Evolutionary conservation across 2,329 filamentous ascomycete species (phyloP).

Genomic region (Paraphaeosphaeria minitans): DNA sequence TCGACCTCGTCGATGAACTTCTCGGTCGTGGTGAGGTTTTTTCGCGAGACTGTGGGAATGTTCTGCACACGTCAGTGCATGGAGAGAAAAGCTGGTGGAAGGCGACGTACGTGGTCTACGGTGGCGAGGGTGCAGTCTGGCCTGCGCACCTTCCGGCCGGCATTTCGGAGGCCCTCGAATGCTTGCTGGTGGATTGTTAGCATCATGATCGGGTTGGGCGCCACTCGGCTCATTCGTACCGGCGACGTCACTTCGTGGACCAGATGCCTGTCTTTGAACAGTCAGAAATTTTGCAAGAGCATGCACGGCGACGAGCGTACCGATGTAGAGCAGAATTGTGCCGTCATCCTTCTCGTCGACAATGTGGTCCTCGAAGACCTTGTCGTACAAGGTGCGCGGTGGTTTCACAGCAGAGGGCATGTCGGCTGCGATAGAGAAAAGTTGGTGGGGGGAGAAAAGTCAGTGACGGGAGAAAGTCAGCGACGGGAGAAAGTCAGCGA

Average conservation of each 20-base stretch:
- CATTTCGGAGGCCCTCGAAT: constrained; percentile 93
- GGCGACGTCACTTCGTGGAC: constrained; percentile 99
- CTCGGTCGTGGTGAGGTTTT: constrained; percentile 90
- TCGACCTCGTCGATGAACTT: constrained; percentile 95
- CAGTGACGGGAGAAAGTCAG: constrained; percentile 1
- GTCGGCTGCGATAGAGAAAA: constrained; percentile 14
- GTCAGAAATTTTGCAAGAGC: constrained; percentile 26
- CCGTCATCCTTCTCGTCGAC: constrained; percentile 95
- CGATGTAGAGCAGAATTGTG: constrained; percentile 91
- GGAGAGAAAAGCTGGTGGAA: not conserved
- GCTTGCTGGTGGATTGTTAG: constrained; percentile 71
- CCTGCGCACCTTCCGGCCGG: constrained; percentile 82
- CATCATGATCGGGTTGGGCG: constrained; percentile 9
- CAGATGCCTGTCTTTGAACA: constrained; percentile 77
- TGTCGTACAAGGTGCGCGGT: constrained; percentile 92
- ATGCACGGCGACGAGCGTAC: constrained; percentile 56
- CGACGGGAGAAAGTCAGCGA: constrained; percentile 5
- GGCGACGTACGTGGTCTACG: constrained; percentile 83
- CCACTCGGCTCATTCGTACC: constrained; percentile 57
- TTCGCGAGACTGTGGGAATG: constrained; percentile 87
- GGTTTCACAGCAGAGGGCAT: constrained; percentile 77
- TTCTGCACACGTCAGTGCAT: constrained; percentile 63
- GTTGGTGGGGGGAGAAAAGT: constrained; percentile 9
- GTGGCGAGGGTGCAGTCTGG: constrained; percentile 97
- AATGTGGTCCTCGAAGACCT: constrained; percentile 92